These are phyloP conservation scores for Halteria grandinella DNA, from an alignment of 73 alveolate genomes.

Conservation along the genomic window DNA sequence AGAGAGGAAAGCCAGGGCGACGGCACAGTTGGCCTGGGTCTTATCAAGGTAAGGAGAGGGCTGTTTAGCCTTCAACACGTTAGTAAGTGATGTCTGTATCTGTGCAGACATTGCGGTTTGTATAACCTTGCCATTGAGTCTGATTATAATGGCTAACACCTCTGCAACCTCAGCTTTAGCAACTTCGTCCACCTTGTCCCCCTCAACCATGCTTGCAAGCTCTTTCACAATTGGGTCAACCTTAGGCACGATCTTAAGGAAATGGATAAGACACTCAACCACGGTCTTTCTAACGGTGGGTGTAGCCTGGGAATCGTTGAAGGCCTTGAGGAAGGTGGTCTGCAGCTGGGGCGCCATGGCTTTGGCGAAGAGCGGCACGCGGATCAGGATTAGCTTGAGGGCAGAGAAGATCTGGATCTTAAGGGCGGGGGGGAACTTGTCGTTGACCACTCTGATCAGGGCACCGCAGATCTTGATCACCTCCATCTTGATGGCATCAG, in stretches of 20 bases:
- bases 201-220: slow-evolving; percentile 44
- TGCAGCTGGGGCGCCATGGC: slow-evolving; percentile 81
- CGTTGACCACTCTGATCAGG: slow-evolving; percentile 80
- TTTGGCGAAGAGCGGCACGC: slow-evolving; percentile 52
- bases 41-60: slow-evolving; percentile 28
- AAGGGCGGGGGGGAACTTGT: slow-evolving; percentile 78
- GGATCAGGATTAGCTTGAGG: slow-evolving; percentile 37
- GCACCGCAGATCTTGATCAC: slow-evolving; percentile 80
- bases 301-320: slow-evolving; percentile 59
- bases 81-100: slow-evolving; percentile 1
- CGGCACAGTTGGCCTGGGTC: slow-evolving; percentile 22
- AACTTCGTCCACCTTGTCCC: slow-evolving; percentile 34
- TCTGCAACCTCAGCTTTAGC: slow-evolving; percentile 45
- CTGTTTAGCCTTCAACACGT: slow-evolving; percentile 8
- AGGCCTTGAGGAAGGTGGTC: slow-evolving; percentile 73
- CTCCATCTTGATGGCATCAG: slow-evolving; percentile 42
- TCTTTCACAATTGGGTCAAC: slow-evolving; percentile 61
- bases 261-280: slow-evolving; percentile 11
- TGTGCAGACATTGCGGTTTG: slow-evolving; percentile 29
- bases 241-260: slow-evolving; percentile 52
- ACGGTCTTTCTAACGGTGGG: slow-evolving; percentile 44
- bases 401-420: slow-evolving; percentile 75
- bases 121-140: slow-evolving; percentile 52
- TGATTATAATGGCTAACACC: slow-evolving; percentile 30
- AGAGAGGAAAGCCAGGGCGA: slow-evolving; percentile 40